Evolutionary conservation across 75 land plant genomes (phyloP), one percentile per base, ranked within the genome.

Genomic region (Picea sitchensis): DNA sequence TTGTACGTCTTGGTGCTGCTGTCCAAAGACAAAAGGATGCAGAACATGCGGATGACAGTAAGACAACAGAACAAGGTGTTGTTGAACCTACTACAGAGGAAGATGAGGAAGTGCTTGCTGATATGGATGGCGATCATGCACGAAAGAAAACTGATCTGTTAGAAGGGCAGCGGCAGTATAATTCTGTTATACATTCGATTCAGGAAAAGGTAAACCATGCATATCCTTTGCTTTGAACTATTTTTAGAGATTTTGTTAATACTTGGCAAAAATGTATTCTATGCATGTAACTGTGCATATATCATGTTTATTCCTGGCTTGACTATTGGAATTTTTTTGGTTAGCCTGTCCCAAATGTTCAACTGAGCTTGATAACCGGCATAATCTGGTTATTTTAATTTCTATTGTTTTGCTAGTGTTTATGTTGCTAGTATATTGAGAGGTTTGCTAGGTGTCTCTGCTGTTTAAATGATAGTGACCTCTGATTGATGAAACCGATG

Each of bases 121-220:
- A 76, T 58, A 75, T 61, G 21, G 85, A 84, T 77, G 81, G 87
- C 57, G 90, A 78, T 76, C 69, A 61, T 20, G 59, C 80, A 73
- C 79, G 58, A 23, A 93, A 89, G 80, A 82, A 88, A 77, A 85
- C 85, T 77, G 98, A 91, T 86, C 74, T 95, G 54, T 89, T 97
- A 67, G 94, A 93, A 87, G 99, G 99, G 1, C 99, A 97, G 78
- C 77, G 99, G 64, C 93, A 95, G 82, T 97, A 97, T 80, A 97
- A 95, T 74, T 95, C 96, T 59, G 94, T 83, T 61, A 89, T 97
- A 73, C 99, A 95, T 77, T 82, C 94, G 56, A 97, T 97, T 85
- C 88, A 97, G 80, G 99, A 97, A 79, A 92, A 91, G 93, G 99
- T 96, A 78, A 64, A 38, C 30, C 11, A 58, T 18, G 64, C 64